Evolutionary conservation across 1,284 basidiomycete genomes (phyloP), one percentile per base, ranked within the genome.

Genomic region (Fomitopsis betulina): DNA sequence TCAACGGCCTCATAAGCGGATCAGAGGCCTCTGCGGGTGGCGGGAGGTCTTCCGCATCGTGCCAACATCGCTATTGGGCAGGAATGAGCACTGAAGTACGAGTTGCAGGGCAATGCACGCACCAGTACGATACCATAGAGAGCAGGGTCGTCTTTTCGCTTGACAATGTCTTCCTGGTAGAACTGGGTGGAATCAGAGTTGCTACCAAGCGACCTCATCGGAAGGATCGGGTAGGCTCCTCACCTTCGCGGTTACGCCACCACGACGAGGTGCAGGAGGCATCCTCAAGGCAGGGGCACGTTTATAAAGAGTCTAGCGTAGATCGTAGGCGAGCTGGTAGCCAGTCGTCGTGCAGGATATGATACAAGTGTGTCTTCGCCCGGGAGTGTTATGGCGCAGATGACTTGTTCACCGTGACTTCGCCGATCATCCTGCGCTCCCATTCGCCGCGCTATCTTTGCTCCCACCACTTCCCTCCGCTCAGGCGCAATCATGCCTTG

Each of bases 141-240:
- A 40, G 74, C 69, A 12, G 80, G 75, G 42, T 77, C 67, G 43
- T 75, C 73, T 53, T 77, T 74, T 58, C 79, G 76, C 65, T 78
- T 79, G 6, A 91, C 87, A 58, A 88, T 83, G 72, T 91, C 88
- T 70, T 91, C 87, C 61, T 86, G 85, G 71, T 88, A 91, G 64
- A 91, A 84, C 88, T 91, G 60, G 50, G 51, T 15, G 27, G 25
- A 17, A 43, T 10, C 17, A 12, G 33, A 42, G 37, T 30, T 43
- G 21, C 27, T 17, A 33, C 39, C 27, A 55, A 47, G 37, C 42
- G 39, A 42, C 50, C 38, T 39, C 53, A 35, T 54, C 39, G 38
- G 33, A 35, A 23, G 17, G 37, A 27, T 32, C 33, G 33, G 32
- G 17, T 13, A n/a, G 50, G 32, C 25, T 19, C 37, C 39, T 55